Base-by-base conservation (phyloP, 1,139 yeast genomes). In the Geotrichum bryndzae region DNA sequence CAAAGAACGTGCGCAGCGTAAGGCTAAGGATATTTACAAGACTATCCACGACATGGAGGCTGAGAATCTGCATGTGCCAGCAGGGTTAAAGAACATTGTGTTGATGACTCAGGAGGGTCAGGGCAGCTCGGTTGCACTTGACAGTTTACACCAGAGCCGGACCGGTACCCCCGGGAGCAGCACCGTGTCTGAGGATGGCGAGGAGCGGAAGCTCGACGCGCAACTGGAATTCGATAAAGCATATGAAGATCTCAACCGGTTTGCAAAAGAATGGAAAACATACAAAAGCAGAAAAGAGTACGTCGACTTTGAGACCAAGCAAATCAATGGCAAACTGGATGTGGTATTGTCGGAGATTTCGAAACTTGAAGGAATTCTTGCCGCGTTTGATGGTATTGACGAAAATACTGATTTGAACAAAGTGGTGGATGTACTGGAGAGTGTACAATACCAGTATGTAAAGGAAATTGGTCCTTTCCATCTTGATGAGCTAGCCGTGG, bases 1-100 rank as follows among this genome's bases (percentile, higher is more conserved):
- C 6, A 41, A 52, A 29, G 72, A 38, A 60, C 76, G 57, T 45
- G 61, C 64, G n/a, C 64, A 61, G 13, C 59, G 64, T 23, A 66
- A 65, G 52, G 69, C 70, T 4, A 67, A 67, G 51, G 65, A 63
- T 48, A 54, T 76, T n/a, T 79, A 72, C 63, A 75, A 73, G 52
- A 72, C 82, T 3, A 73, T 81, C 11, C 69, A 69, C 15, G 79
- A 74, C 48, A 66, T 82, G 59, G 80, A 78, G 60, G 61, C 61
- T 0, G 69, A 71, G 18, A 80, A 79, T 0, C 67, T 78, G 13
- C 66, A 64, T 0, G 73, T 81, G 2, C 82, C 84, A 0, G 58
- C 62, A 22, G 69, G 67, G 27, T 68, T 76, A 61, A 72, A 73
- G 61, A 59, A 65, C 25, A 66, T 75, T 23, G 66, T 74, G 2